These are phyloP conservation scores for Aspergillus asperescens DNA, from an alignment of 495 filamentous ascomycete species.

Conservation along the genomic window DNA sequence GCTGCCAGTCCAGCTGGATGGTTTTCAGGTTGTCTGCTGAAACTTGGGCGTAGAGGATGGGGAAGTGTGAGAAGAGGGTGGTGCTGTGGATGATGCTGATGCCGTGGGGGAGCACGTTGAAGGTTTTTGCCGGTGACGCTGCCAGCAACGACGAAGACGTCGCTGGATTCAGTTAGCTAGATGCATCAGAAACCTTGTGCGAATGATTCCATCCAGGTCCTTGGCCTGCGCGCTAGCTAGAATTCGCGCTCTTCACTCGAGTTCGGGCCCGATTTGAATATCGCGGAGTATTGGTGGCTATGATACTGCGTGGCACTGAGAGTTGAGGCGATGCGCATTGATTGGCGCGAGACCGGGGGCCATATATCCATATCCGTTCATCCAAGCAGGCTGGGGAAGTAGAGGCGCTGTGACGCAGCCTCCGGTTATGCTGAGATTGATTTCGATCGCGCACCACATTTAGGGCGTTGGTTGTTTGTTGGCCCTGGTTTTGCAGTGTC, in stretches of 20 bases:
- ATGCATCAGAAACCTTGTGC: too few relatives aligned
- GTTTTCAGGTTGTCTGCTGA: conserved; percentile 30
- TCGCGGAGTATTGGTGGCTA: conserved; percentile 8
- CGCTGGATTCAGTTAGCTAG: conserved; percentile 18
- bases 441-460: conserved; percentile 33
- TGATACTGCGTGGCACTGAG: conserved; percentile 21
- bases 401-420: conserved; percentile 33
- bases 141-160: conserved; percentile 35
- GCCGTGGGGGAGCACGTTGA: conserved; percentile 24
- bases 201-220: conserved; percentile 25
- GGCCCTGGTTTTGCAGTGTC: conserved; percentile 21
- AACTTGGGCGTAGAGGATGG: conserved; percentile 27
- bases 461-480: conserved; percentile 27
- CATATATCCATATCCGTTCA: too few relatives aligned
- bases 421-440: conserved; percentile 33
- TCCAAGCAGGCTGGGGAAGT: conserved; percentile 33
- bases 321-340: too few relatives aligned
- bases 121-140: conserved; percentile 32
- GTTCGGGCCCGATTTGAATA: conserved; percentile 14
- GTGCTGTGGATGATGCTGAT: conserved; percentile 36
- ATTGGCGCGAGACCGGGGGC: too few relatives aligned
- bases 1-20: conserved; percentile 42
- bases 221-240: conserved; percentile 7
- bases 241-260: conserved; percentile 30
- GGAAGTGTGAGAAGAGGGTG: conserved; percentile 32